Evolutionary conservation across 306 rosid species (phyloP).

Genomic region (Luffa aegyptiaca): DNA sequence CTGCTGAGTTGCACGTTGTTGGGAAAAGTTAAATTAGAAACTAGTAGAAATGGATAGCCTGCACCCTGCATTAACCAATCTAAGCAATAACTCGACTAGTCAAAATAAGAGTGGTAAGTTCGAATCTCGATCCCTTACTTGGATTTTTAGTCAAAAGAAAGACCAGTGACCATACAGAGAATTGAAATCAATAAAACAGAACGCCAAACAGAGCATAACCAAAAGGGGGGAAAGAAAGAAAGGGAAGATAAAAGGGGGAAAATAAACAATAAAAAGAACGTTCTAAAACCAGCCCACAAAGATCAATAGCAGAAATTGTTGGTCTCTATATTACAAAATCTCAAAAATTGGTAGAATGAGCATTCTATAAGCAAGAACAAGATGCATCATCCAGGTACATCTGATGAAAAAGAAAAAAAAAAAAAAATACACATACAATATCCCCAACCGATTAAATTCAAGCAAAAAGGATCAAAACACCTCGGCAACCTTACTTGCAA

Average conservation of each 20-base stretch:
- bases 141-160: too few species aligned
- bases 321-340: conserved; percentile 6
- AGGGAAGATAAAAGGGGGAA: neutral
- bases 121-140: too few species aligned
- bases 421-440: neutral
- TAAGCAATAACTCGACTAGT: too few species aligned
- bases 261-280: neutral
- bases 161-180: too few species aligned
- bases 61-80: too few species aligned
- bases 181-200: too few species aligned
- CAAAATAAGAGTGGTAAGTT: too few species aligned
- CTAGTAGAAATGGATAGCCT: neutral
- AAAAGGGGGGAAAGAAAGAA: neutral
- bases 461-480: conserved; percentile 43
- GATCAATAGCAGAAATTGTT: neutral
- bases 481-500: conserved; percentile 92
- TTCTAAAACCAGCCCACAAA: neutral
- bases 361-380: neutral
- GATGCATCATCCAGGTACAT: neutral
- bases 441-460: neutral
- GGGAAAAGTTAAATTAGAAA: neutral
- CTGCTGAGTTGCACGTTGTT: too few species aligned
- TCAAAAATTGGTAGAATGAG: neutral
- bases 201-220: neutral
- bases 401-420: neutral